Evolutionary conservation across 176 grass and related monocot genomes (phyloP).

Genomic region (Alloteropsis semialata): DNA sequence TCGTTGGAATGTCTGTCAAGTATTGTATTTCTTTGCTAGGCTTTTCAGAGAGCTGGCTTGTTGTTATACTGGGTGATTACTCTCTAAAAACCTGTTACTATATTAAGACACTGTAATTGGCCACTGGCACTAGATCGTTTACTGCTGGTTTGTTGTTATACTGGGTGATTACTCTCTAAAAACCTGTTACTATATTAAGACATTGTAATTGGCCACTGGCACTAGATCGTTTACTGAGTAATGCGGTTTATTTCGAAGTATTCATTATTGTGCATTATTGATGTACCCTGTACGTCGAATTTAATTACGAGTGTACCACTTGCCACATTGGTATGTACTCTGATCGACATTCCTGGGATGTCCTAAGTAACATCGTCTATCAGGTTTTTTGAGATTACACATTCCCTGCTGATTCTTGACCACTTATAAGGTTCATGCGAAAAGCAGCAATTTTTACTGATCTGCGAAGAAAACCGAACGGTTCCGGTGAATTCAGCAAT

Average conservation of each 20-base stretch:
- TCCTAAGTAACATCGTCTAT: not conserved
- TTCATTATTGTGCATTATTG: not conserved
- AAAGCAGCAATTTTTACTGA: not conserved
- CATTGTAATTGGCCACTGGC: slow-evolving; percentile 1
- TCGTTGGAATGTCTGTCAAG: not conserved
- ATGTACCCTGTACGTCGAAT: not conserved
- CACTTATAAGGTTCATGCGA: too few relatives aligned
- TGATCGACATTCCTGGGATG: not conserved
- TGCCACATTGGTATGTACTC: not conserved
- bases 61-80: slow-evolving; percentile 5
- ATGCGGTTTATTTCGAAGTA: not conserved
- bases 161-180: slow-evolving; percentile 5
- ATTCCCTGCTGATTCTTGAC: not conserved
- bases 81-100: not conserved
- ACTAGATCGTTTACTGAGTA: slow-evolving; percentile 9
- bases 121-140: not conserved
- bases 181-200: not conserved
- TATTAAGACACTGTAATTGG: slow-evolving; percentile 19
- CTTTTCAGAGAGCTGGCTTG: slow-evolving; percentile 20
- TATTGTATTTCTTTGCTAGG: slow-evolving; percentile 26
- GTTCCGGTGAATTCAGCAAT: not conserved
- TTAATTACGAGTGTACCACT: not conserved
- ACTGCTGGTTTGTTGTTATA: slow-evolving; percentile 12
- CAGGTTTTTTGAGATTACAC: not conserved
- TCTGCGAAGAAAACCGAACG: not conserved